Base-by-base conservation (phyloP, 305 asterid species). In the Striga hermonthica region DNA sequence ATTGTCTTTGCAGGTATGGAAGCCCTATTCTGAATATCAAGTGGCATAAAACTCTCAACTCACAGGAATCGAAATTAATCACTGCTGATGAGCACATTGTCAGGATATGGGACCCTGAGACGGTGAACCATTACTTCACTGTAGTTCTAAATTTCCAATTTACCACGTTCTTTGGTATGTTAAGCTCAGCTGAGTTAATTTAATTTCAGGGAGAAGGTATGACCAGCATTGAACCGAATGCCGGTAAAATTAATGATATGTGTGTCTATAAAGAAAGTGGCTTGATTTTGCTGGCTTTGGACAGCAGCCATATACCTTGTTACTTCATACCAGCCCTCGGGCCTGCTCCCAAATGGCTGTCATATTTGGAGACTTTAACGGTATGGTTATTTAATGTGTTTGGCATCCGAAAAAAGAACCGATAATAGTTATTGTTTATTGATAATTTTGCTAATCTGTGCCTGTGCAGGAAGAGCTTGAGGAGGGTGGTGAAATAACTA, bases 321-420 rank as follows among this genome's bases (percentile, higher is more conserved):
- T 92, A 84, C 76, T 92, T 87, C 81, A 84, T 87, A 74, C 98
- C 98, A 66, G 92, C 89, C 69, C 95, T 92, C 61, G 98, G 98
- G 62, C 96, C 95, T 57, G 98, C 97, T 53, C 98, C 98, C 34
- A 92, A 87, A 80, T 92, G 98, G 98, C 84, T 93, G 65, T 81
- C 98, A 61, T 80, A 84, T 76, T 73, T 92, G 66, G 97, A 92
- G 69, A 87, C 82, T 71, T 63, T 92, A 76, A 92, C 97, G 69
- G 97, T 92, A 67, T 63, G 84, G 9, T 34, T 67, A 56, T 50
- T 68, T 57, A 58, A 44, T 72, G 38, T 13, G 62, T 60, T 62
- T 55, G 55, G 57, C 57, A 22, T 64, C 57, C 16, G 72, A 38
- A 57, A 57, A 35, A 57, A 28, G 49, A 69, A 68, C 60, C 53